These are phyloP conservation scores for Apostasia shenzhenica DNA, from an alignment of 106 monocot species.

Conservation along the genomic window DNA sequence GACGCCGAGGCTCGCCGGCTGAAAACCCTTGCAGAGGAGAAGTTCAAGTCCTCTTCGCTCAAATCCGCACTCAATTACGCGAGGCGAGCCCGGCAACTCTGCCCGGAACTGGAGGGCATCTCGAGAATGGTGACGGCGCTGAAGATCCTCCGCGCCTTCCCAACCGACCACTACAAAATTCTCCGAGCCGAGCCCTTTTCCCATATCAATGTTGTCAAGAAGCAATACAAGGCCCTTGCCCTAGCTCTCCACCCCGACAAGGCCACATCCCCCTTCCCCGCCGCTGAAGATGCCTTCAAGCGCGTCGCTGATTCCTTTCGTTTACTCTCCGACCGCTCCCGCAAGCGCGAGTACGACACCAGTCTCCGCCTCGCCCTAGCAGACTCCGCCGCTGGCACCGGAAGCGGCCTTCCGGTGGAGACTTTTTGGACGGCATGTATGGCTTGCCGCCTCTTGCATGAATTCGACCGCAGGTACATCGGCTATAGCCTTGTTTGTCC, in stretches of 20 bases:
- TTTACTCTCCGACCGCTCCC: constrained; percentile 44
- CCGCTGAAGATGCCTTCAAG: constrained; percentile 51
- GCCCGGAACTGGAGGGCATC: constrained; percentile 31
- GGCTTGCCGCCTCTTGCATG: constrained; percentile 63
- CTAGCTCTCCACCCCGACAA: constrained; percentile 51
- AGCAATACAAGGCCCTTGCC: constrained; percentile 58
- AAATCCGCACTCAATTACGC: constrained; percentile 72
- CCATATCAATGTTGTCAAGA: constrained; percentile 19
- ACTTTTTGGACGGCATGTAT: constrained; percentile 82
- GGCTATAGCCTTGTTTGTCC: constrained; percentile 71
- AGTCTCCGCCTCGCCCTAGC: constrained; percentile 14
- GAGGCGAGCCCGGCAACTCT: constrained; percentile 46
- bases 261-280: constrained; percentile 15
- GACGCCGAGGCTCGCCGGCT: constrained; percentile 36
- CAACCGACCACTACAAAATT: constrained; percentile 49
- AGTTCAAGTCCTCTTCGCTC: constrained; percentile 23
- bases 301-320: constrained; percentile 50
- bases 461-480: constrained; percentile 67
- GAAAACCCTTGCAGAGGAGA: constrained; percentile 42
- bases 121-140: constrained; percentile 33
- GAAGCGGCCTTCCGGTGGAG: not conserved
- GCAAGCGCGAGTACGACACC: constrained; percentile 36
- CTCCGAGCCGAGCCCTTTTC: constrained; percentile 49
- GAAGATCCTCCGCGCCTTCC: constrained; percentile 42
- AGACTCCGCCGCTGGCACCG: not conserved